A percentile compares a stretch with the other conserved stretches of the same genome.
phyloP scores from a whole-genome alignment of 2,329 filamentous ascomycete genomes.

The Myriosclerotinia scirpicola region DNA sequence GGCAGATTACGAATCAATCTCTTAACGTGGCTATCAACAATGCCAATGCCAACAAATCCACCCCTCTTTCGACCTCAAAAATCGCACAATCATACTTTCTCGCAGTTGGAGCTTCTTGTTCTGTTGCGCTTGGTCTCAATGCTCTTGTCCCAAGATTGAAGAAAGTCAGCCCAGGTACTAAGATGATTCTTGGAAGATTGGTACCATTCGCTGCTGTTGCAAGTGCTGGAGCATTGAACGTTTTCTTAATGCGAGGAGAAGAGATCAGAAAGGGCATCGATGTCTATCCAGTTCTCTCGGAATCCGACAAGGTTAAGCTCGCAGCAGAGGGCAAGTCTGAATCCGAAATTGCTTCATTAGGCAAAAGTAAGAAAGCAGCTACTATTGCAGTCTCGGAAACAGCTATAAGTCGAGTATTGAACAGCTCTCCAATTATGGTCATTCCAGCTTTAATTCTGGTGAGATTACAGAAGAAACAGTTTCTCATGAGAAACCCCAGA shows the following conservation, averaged over 20 bases:
- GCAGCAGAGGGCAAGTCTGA: constrained; percentile 59
- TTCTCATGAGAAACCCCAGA: constrained; percentile 74
- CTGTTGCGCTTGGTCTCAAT: constrained; percentile 89
- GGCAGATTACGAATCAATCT: constrained; percentile 96
- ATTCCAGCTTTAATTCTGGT: constrained; percentile 86
- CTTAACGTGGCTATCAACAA: constrained; percentile 98
- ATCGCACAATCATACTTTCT: constrained; percentile 88
- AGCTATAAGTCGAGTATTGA: constrained; percentile 85
- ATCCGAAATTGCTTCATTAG: constrained; percentile 68
- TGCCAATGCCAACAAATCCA: constrained; percentile 97
- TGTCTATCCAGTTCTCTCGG: constrained; percentile 78
- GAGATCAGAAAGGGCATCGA: constrained; percentile 94
- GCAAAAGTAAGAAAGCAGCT: constrained; percentile 85
- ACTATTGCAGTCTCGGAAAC: constrained; percentile 90
- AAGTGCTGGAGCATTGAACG: constrained; percentile 86
- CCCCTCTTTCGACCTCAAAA: constrained; percentile 75
- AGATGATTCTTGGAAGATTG: constrained; percentile 76
- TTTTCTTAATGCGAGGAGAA: constrained; percentile 95
- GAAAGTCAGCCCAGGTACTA: constrained; percentile 70
- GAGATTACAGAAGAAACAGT: constrained; percentile 77
- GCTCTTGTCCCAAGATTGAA: constrained; percentile 83
- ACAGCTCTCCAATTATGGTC: constrained; percentile 96
- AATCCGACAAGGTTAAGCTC: constrained; percentile 62
- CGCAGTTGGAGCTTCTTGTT: constrained; percentile 89
- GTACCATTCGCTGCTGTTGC: constrained; percentile 96